A percentile compares a stretch with the other conserved stretches of the same genome.
Evolutionary conservation across 306 rosid genomes (phyloP).

Genomic region (Cicer bijugum): DNA sequence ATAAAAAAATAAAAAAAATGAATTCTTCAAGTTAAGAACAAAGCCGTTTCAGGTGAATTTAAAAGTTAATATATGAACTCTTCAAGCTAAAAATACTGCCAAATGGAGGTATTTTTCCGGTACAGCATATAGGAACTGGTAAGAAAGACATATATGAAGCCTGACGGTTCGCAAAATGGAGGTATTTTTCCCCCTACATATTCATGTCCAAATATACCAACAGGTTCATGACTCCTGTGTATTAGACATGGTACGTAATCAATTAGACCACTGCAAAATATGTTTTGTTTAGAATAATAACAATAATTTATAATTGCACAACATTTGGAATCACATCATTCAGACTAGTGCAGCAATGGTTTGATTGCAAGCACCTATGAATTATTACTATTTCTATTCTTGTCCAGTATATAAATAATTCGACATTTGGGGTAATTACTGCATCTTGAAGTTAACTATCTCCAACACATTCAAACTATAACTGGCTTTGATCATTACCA

Average conservation of each 20-base stretch:
- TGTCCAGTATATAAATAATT: conserved; percentile 6
- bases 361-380: background rate
- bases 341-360: conserved; percentile 1
- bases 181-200: background rate
- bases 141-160: background rate
- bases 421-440: conserved; percentile 5
- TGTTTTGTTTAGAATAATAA: background rate
- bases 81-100: background rate
- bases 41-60: background rate
- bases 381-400: background rate
- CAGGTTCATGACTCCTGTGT: background rate
- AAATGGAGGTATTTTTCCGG: background rate
- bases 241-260: conserved; percentile 1
- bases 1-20: background rate
- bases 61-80: background rate
- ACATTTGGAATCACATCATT: conserved; percentile 15
- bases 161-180: no score
- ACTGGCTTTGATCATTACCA: conserved; percentile 3
- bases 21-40: conserved; percentile 23
- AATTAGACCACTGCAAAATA: background rate
- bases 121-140: background rate
- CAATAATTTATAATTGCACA: background rate
- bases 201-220: background rate
- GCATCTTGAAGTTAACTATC: conserved; percentile 16
- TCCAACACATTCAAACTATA: conserved; percentile 6